A percentile compares a stretch with the other conserved stretches of the same genome.
phyloP scores from a whole-genome alignment of 2,329 filamentous ascomycete species.

The Diaporthe helianthi region DNA sequence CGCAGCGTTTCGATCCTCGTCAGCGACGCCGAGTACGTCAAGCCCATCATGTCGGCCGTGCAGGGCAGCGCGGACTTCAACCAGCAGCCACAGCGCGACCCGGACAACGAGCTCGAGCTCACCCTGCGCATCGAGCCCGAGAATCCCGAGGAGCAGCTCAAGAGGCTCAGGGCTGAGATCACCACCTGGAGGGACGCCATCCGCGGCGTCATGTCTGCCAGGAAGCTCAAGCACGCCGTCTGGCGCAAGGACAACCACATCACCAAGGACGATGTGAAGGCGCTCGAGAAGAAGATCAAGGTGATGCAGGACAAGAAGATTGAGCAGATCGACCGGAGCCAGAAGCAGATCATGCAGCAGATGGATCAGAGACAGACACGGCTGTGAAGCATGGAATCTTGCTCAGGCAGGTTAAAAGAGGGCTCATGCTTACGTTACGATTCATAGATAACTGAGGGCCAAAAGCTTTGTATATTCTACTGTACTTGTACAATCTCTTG shows the following conservation, averaged over 20 bases:
- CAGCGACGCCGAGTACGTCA: conserved; percentile 53
- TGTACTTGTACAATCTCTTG: conserved; percentile 29
- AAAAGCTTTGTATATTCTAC: conserved; percentile 1
- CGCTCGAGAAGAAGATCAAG: conserved; percentile 55
- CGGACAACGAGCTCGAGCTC: conserved; percentile 67
- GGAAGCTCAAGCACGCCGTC: conserved; percentile 56
- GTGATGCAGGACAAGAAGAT: conserved; percentile 61
- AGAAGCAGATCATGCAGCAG: conserved; percentile 56
- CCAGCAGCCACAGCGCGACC: conserved; percentile 65
- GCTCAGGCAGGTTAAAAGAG: not conserved
- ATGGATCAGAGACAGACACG: conserved; percentile 41
- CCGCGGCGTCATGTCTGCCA: conserved; percentile 53
- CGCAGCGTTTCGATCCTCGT: conserved; percentile 48
- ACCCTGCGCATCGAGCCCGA: conserved; percentile 61
- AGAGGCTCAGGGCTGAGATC: conserved; percentile 53
- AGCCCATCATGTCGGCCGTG: conserved; percentile 62
- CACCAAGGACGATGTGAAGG: conserved; percentile 50
- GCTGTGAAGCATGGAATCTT: conserved; percentile 16
- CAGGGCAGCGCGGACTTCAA: conserved; percentile 62
- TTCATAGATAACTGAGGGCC: not conserved
- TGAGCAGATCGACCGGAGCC: conserved; percentile 55
- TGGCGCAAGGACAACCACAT: conserved; percentile 55
- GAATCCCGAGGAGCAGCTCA: conserved; percentile 54
- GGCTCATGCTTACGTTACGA: not conserved
- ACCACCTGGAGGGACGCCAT: conserved; percentile 60